Base-by-base conservation (phyloP, 495 filamentous ascomycete genomes). In the Penicillium longicatenatum region DNA sequence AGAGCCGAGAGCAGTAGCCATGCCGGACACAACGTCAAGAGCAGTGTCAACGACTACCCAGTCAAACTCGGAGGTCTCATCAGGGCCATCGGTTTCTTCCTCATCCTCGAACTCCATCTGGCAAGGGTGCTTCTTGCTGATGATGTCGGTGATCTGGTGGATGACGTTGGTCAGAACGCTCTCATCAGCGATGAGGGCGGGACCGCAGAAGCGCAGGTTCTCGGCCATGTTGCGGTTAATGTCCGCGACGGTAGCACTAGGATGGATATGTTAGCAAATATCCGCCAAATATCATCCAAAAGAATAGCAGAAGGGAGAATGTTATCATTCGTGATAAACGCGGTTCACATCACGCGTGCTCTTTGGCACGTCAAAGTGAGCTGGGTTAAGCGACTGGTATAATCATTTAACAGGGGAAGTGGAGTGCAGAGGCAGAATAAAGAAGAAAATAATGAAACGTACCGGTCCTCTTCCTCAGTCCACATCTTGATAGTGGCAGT, bases 41-140 rank as follows among this genome's bases (percentile, higher is more conserved):
- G 90, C 92, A 17, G 91, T 97, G 74, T 98, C 94, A 49, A 98
- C 89, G 44, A 95, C 86, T 24, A 96, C 83, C 94, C 94, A 98
- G 75, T 98, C 94, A 68, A 93, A 97, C 78, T 98, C 94, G 17
- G 94, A 93, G 17, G 87, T 89, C 67, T 94, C 92, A 33, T 93
- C 88, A 24, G 84, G 79, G 50, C 84, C 84, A 37, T 85, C 75
- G 33, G 85, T 79, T 60, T 91, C 88, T 41, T 87, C 86, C 47
- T 91, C 91, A 50, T 89, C 87, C 19, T 84, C 90, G 39, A 92
- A 84, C 69, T 97, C 94, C 61, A 92, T 79, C 75, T 98, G 94
- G 77, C 92, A 97, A 55, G 89, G 86, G 79, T 98, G 94, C 59
- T 88, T 82, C 71, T 93, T 92, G 57, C 85, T 91, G 68, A 97